Percentiles rank a stretch among this genome's conserved stretches.
Conservation (phyloP, 176 grass and related monocot genomes). For the Alloteropsis semialata region DNA sequence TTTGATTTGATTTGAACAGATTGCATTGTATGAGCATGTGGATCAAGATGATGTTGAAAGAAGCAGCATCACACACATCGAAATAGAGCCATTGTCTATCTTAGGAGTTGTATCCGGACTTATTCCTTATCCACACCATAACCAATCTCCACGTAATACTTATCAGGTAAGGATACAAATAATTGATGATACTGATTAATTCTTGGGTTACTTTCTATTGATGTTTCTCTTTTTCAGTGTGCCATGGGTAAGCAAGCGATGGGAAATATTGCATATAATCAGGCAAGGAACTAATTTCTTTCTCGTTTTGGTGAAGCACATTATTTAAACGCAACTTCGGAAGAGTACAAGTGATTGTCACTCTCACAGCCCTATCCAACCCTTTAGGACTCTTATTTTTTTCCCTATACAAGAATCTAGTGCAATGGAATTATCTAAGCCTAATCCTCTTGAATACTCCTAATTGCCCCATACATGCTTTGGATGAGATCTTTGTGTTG, state of each 20-base stretch:
- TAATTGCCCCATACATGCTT: neutral
- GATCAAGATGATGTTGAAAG: slow-evolving; percentile 74
- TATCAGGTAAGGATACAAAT: slow-evolving; percentile 68
- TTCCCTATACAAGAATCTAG: neutral
- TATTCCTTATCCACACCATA: slow-evolving; percentile 97
- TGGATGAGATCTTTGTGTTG: neutral
- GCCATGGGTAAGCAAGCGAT: slow-evolving; percentile 99
- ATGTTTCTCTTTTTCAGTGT: slow-evolving; percentile 57
- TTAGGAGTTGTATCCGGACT: slow-evolving; percentile 92
- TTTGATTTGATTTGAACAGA: slow-evolving; percentile 54
- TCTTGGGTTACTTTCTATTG: slow-evolving; percentile 16
- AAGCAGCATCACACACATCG: slow-evolving; percentile 82
- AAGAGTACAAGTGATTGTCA: neutral
- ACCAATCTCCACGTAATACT: slow-evolving; percentile 96
- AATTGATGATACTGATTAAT: neutral
- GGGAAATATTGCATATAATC: slow-evolving; percentile 97
- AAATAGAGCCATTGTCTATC: slow-evolving; percentile 87
- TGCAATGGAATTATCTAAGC: neutral
- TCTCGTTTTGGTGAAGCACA: neutral
- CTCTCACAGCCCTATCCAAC: neutral
- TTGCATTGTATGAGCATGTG: slow-evolving; percentile 84
- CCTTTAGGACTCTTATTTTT: neutral
- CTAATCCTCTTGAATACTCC: neutral
- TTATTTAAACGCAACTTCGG: neutral
- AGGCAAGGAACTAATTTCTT: slow-evolving; percentile 48